These are phyloP conservation scores for Kazachstania martiniae DNA, from an alignment of 805 yeast species.

Conservation along the genomic window DNA sequence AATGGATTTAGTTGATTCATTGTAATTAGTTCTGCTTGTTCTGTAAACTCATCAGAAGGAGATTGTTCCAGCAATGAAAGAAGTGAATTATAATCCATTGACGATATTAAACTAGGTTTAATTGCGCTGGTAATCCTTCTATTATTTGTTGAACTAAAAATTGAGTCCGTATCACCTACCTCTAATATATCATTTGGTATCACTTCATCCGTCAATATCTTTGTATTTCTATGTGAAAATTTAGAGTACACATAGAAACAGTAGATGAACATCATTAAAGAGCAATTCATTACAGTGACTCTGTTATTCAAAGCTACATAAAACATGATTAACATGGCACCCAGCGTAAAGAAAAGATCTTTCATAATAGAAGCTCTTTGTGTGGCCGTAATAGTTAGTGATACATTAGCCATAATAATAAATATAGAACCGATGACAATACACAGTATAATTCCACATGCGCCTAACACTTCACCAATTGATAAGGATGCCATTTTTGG, in stretches of 20 bases:
- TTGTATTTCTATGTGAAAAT: conserved; percentile 1
- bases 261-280: conserved; percentile 19
- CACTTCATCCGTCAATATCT: not conserved
- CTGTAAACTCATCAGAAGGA: not conserved
- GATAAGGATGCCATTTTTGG: conserved; percentile 23
- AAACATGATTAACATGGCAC: conserved; percentile 17
- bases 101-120: conserved; percentile 23
- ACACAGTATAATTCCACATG: conserved; percentile 29
- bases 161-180: too few relatives aligned
- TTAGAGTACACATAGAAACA: conserved; percentile 8
- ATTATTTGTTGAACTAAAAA: conserved; percentile 1
- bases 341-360: conserved; percentile 19
- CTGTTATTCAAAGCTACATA: conserved; percentile 15
- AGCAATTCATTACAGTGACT: conserved; percentile 21
- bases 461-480: conserved; percentile 29
- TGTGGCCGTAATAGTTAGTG: conserved; percentile 7
- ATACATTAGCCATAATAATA: conserved; percentile 17
- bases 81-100: conserved; percentile 22
- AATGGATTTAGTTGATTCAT: conserved; percentile 6
- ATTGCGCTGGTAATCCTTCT: conserved; percentile 7
- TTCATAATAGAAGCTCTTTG: conserved; percentile 15
- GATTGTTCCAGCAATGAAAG: conserved; percentile 20
- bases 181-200: too few relatives aligned
- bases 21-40: conserved; percentile 6
- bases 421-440: conserved; percentile 27